Percentiles rank a stretch among this genome's conserved stretches.
phyloP scores from a whole-genome alignment of 2,329 filamentous ascomycete species.

The Exophiala oligosperma region DNA sequence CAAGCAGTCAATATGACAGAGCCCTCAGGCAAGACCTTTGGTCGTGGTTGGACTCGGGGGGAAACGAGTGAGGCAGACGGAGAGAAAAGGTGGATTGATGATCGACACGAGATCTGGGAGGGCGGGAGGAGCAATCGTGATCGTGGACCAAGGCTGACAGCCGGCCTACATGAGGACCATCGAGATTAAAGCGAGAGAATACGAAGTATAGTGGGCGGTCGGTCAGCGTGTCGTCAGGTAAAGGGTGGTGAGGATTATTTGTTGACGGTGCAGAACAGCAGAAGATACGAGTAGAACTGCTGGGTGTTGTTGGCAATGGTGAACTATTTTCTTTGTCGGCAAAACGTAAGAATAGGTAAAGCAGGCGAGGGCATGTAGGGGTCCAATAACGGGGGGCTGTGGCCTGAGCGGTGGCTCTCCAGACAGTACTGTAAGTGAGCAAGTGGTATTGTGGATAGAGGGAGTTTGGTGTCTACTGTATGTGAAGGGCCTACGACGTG shows the following conservation, averaged over 20 bases:
- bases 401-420: neutral
- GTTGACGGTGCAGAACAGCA: neutral
- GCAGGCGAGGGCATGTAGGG: neutral
- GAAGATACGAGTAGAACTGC: neutral
- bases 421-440: neutral
- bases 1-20: neutral
- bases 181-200: neutral
- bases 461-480: too few species aligned
- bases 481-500: neutral
- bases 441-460: neutral
- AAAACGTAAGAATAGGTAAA: neutral
- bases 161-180: constrained; percentile 1
- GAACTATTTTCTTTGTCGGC: constrained; percentile 5
- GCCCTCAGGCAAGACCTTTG: too few species aligned
- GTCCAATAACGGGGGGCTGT: neutral
- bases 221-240: neutral
- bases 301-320: neutral
- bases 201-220: too few species aligned
- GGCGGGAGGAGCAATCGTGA: constrained; percentile 2
- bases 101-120: neutral
- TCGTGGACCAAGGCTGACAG: neutral
- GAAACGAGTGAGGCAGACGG: neutral
- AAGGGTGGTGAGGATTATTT: neutral
- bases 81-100: neutral
- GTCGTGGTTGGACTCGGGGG: neutral